Base-by-base conservation (phyloP, 2,329 filamentous ascomycete genomes). In the Biscogniauxia sp. region DNA sequence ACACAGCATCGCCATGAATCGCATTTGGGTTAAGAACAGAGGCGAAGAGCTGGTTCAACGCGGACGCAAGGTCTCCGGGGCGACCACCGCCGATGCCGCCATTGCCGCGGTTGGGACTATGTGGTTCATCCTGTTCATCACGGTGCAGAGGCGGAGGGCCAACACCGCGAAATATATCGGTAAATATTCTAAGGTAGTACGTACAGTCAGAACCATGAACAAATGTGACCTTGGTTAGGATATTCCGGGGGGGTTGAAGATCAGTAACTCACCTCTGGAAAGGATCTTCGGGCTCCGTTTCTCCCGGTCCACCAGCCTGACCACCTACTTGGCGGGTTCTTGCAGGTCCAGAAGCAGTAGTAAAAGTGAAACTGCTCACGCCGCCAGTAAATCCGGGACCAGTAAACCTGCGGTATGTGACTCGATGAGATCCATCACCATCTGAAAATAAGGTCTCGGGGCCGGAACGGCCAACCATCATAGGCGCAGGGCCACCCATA, bases 1-100 rank as follows among this genome's bases (percentile, higher is more conserved):
- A 96, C 1, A 97, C 94, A 7, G 88, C 91, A 74, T 98, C 94
- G 20, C 93, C 91, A 61, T 84, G 81, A 17, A 79, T 76, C 7
- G 78, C 81, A 60, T 80, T 78, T 15, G 84, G 82, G 57, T 81
- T 82, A 49, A 88, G 74, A 23, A 88, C 66, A 41, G 74, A 73
- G 7, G 77, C 77, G 19, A 89, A 74, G 5, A 88, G 75, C n/a
- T 83, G 80, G 37, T 81, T 80, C 4, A 88, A 71, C 32, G 78
- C 77, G 17, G 71, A 66, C 15, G 72, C 70, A 19, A 82, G 68
- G 17, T 73, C 72, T 32, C 63, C 60, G 23, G 56, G 68, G 55
- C 58, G 67, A 13, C 57, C 58, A 19, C 54, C 53, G 19, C 63
- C 66, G 49, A 62, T 54, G 26, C 61, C 70, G 7, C 61, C 68